These are phyloP conservation scores for Fusarium beomiforme DNA, from an alignment of 2,329 filamentous ascomycete genomes.

Conservation along the genomic window DNA sequence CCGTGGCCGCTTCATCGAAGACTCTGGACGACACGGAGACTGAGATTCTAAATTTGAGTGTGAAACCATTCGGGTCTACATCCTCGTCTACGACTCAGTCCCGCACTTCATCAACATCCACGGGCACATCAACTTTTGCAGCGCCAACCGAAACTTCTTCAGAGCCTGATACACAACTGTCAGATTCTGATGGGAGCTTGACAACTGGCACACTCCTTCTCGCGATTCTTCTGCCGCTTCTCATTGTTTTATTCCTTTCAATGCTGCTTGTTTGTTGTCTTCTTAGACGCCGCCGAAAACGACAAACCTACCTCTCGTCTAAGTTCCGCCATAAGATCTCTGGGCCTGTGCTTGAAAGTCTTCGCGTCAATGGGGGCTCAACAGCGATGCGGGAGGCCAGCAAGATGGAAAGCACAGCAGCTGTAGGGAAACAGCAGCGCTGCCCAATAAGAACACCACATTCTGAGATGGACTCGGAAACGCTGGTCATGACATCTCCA, in stretches of 20 bases:
- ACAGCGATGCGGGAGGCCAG: slow-evolving; percentile 38
- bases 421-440: slow-evolving; percentile 10
- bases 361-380: slow-evolving; percentile 43
- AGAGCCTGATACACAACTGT: slow-evolving; percentile 14
- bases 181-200: slow-evolving; percentile 35
- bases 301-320: slow-evolving; percentile 43
- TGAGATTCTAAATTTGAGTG: slow-evolving; percentile 49
- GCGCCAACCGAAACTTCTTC: slow-evolving; percentile 34
- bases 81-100: slow-evolving; percentile 26
- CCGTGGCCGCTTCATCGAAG: slow-evolving; percentile 48
- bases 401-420: slow-evolving; percentile 16
- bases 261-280: slow-evolving; percentile 49
- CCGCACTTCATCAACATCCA: slow-evolving; percentile 21
- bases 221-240: slow-evolving; percentile 56
- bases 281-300: slow-evolving; percentile 45
- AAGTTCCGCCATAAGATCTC: slow-evolving; percentile 49
- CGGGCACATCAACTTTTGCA: slow-evolving; percentile 37
- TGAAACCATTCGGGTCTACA: slow-evolving; percentile 44
- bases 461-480: slow-evolving; percentile 40
- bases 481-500: slow-evolving; percentile 41
- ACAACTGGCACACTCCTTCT: slow-evolving; percentile 52
- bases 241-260: slow-evolving; percentile 48
- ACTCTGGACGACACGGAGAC: slow-evolving; percentile 49
- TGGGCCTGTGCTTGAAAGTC: slow-evolving; percentile 43
- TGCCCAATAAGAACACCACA: slow-evolving; percentile 32